Base-by-base conservation (phyloP, 176 grass and related monocot species). In the Areca catechu region DNA sequence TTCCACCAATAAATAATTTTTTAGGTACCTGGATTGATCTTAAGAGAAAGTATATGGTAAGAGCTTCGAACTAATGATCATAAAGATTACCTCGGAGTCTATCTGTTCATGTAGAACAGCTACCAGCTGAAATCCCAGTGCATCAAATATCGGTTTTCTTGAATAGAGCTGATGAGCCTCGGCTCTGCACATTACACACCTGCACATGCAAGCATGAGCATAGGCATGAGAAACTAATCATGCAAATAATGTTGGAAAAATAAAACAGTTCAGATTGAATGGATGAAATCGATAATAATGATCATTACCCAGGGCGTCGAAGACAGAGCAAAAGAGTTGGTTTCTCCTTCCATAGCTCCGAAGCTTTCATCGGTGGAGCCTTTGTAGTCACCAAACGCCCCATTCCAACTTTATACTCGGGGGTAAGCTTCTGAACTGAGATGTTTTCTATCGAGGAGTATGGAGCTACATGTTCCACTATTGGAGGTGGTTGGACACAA, bases 401-500 rank as follows among this genome's bases (percentile, higher is more conserved):
- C 19, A 55, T 55, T 12, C 53, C 53, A 21, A 22, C 53, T 55
- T 55, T 55, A 22, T 55, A 55, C 53, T 55, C 53, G 0, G 53
- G 53, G 21, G 53, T 55, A 55, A 55, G 19, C 53, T 55, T 55
- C 53, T 55, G 53, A 55, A 55, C 53, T 14, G 53, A 55, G 18
- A 55, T 55, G 53, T 22, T 55, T 21, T 55, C 53, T 22, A 55
- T 55, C 7, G 53, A 10, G 4, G 19, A 20, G 21, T 55, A 55
- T 20, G 53, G 53, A 55, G 53, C 53, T 3, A 55, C 53, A 22
- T 21, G 9, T 20, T 55, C 53, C 53, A 55, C 53, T 21, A 55
- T 14, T 20, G 19, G 53, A 55, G 53, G 53, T 10, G 53, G 53
- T 21, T 55, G 53, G 53, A 55, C 10, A 3, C 53, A 55, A 55